Conservation (phyloP, 192 early-diverging fungal genomes). For the Umbelopsis isabellina region DNA sequence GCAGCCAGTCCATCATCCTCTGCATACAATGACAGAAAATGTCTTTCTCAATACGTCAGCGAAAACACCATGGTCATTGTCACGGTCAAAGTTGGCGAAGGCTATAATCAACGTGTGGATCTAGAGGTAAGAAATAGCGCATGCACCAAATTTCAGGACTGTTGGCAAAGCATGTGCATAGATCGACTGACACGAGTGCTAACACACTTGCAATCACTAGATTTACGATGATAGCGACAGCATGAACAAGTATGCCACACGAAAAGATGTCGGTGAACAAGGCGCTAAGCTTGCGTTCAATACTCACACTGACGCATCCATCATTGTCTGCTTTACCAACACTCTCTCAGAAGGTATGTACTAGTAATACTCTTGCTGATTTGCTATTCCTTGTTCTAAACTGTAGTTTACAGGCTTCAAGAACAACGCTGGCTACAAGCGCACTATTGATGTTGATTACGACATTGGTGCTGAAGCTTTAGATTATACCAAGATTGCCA, state of each 20-base stretch:
- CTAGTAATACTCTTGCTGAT: not conserved
- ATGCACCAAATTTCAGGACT: not conserved
- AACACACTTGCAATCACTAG: conserved; percentile 32
- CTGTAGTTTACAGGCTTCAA: conserved; percentile 44
- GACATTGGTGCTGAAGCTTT: conserved; percentile 86
- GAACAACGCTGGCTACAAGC: conserved; percentile 54
- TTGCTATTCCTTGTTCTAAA: not conserved
- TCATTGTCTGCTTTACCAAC: conserved; percentile 88
- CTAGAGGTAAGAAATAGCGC: conserved; percentile 54
- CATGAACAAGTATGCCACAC: conserved; percentile 71
- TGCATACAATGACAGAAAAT: conserved; percentile 49
- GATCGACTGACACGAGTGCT: not conserved
- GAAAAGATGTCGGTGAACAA: conserved; percentile 62
- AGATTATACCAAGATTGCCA: conserved; percentile 69
- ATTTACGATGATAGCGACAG: conserved; percentile 74
- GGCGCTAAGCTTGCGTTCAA: conserved; percentile 72
- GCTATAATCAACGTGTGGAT: conserved; percentile 72
- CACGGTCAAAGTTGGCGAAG: conserved; percentile 69
- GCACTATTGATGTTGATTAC: conserved; percentile 76
- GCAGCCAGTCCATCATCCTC: conserved; percentile 48
- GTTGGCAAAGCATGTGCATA: not conserved
- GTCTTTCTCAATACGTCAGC: conserved; percentile 79
- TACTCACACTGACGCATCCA: conserved; percentile 83
- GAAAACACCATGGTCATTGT: conserved; percentile 72
- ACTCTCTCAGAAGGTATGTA: conserved; percentile 57